A percentile compares a stretch with the other conserved stretches of the same genome.
phyloP scores from a whole-genome alignment of 352 stramenopile species.

The Phytopythium montanum region DNA sequence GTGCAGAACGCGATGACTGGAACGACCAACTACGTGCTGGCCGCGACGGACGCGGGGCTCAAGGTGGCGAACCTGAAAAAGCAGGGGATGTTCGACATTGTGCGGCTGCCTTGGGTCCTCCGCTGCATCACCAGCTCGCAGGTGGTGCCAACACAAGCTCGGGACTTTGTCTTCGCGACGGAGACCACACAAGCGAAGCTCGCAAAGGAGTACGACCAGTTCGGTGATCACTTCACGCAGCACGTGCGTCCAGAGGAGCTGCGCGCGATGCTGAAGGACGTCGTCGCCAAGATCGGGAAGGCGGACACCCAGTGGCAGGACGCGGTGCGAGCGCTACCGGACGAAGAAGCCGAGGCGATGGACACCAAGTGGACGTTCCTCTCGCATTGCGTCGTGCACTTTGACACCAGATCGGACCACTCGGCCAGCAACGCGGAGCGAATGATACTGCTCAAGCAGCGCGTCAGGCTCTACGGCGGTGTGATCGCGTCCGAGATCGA shows the following conservation, averaged over 20 bases:
- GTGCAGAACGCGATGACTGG: constrained; percentile 76
- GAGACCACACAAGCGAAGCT: constrained; percentile 43
- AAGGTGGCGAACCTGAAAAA: constrained; percentile 82
- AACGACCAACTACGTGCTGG: constrained; percentile 64
- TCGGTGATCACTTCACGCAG: constrained; percentile 74
- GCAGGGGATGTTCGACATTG: constrained; percentile 73
- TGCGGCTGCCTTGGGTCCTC: constrained; percentile 62
- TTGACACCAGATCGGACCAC: constrained; percentile 20
- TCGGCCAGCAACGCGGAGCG: constrained; percentile 19
- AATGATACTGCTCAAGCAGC: constrained; percentile 57
- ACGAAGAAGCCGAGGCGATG: constrained; percentile 70
- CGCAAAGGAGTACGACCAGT: constrained; percentile 67
- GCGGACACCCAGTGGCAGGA: constrained; percentile 40
- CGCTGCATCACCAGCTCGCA: constrained; percentile 31
- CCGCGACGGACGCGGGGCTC: constrained; percentile 54
- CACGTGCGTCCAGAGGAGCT: constrained; percentile 44
- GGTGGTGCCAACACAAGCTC: constrained; percentile 37
- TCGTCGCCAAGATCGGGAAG: constrained; percentile 8
- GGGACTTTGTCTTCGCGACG: constrained; percentile 75
- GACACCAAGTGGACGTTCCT: constrained; percentile 66
- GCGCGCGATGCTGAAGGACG: constrained; percentile 40
- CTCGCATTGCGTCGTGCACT: constrained; percentile 69
- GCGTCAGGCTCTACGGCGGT: constrained; percentile 55
- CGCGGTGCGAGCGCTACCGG: constrained; percentile 29
- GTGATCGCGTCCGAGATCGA: constrained; percentile 34